Conservation (phyloP, 2,329 filamentous ascomycete genomes). For the Aspergillus candidus region DNA sequence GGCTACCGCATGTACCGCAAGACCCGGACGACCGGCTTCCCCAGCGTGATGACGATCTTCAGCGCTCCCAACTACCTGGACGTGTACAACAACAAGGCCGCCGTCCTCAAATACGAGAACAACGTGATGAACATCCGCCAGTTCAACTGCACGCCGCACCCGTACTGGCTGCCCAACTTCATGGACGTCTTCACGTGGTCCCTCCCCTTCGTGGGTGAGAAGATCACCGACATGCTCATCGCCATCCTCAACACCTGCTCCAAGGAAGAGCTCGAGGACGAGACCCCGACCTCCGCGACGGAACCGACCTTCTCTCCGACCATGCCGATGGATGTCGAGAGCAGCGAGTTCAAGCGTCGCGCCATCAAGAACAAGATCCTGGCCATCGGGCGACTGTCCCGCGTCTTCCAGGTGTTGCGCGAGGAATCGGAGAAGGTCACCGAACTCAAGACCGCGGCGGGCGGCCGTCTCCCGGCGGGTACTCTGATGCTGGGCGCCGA, state of each 20-base stretch:
- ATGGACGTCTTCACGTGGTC: slow-evolving; percentile 99
- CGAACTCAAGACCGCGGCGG: slow-evolving; percentile 93
- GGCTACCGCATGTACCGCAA: slow-evolving; percentile 99
- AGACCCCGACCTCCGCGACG: slow-evolving; percentile 70
- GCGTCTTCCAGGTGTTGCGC: slow-evolving; percentile 95
- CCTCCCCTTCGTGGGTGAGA: slow-evolving; percentile 94
- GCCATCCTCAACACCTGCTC: slow-evolving; percentile 97
- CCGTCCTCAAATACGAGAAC: slow-evolving; percentile 98
- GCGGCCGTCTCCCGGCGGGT: slow-evolving; percentile 84
- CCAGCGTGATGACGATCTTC: slow-evolving; percentile 99
- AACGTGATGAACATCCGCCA: slow-evolving; percentile 99
- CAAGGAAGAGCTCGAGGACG: slow-evolving; percentile 94
- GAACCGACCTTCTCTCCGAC: slow-evolving; percentile 66
- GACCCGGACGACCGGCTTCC: slow-evolving; percentile 95
- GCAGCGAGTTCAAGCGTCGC: slow-evolving; percentile 86
- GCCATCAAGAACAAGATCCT: slow-evolving; percentile 99
- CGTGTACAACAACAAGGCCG: slow-evolving; percentile 99
- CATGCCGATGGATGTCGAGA: slow-evolving; percentile 67
- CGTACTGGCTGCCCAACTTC: slow-evolving; percentile 99
- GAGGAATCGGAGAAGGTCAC: slow-evolving; percentile 96
- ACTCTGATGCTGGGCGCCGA: slow-evolving; percentile 97
- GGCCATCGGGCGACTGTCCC: slow-evolving; percentile 90
- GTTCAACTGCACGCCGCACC: slow-evolving; percentile 98
- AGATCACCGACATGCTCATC: slow-evolving; percentile 99
- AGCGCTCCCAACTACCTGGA: slow-evolving; percentile 98